phyloP scores from a whole-genome alignment of 192 early-diverging fungal genomes.

The Mycoemilia scoparia region DNA sequence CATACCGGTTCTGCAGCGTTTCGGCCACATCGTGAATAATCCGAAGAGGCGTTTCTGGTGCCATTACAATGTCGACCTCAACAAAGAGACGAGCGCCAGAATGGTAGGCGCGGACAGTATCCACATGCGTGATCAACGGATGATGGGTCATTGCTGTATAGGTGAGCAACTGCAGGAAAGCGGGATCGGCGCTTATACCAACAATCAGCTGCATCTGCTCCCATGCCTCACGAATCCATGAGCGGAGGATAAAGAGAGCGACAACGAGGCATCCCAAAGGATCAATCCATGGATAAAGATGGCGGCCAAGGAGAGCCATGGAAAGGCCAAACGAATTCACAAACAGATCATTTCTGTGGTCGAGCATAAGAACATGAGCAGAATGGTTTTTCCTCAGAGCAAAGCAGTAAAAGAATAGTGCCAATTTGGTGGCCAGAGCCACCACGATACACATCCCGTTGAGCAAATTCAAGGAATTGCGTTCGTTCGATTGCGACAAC shows the following conservation, averaged over 20 bases:
- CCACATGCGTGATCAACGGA: slow-evolving; percentile 43
- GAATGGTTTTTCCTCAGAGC: slow-evolving; percentile 32
- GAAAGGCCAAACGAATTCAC: slow-evolving; percentile 52
- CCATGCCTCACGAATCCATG: slow-evolving; percentile 46
- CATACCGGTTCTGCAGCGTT: slow-evolving; percentile 72
- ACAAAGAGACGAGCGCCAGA: slow-evolving; percentile 79
- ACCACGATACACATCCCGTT: slow-evolving; percentile 33
- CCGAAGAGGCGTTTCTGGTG: slow-evolving; percentile 55
- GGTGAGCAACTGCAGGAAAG: slow-evolving; percentile 62
- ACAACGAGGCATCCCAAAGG: slow-evolving; percentile 50
- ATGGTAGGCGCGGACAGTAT: slow-evolving; percentile 71
- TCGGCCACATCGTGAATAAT: slow-evolving; percentile 89
- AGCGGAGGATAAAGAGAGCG: slow-evolving; percentile 44
- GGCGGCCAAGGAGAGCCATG: slow-evolving; percentile 41
- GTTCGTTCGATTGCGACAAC: slow-evolving; percentile 14
- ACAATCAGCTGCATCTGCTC: slow-evolving; percentile 63
- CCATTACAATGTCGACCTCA: slow-evolving; percentile 91
- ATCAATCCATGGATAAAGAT: slow-evolving; percentile 48
- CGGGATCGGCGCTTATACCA: slow-evolving; percentile 61
- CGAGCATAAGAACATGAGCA: slow-evolving; percentile 43
- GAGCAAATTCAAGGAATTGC: slow-evolving; percentile 24
- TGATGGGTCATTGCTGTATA: slow-evolving; percentile 72
- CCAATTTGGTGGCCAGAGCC: slow-evolving; percentile 41
- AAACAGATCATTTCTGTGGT: slow-evolving; percentile 59
- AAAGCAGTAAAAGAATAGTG: slow-evolving; percentile 51